phyloP scores from a whole-genome alignment of 2,329 filamentous ascomycete genomes.

The Colletotrichum scovillei region DNA sequence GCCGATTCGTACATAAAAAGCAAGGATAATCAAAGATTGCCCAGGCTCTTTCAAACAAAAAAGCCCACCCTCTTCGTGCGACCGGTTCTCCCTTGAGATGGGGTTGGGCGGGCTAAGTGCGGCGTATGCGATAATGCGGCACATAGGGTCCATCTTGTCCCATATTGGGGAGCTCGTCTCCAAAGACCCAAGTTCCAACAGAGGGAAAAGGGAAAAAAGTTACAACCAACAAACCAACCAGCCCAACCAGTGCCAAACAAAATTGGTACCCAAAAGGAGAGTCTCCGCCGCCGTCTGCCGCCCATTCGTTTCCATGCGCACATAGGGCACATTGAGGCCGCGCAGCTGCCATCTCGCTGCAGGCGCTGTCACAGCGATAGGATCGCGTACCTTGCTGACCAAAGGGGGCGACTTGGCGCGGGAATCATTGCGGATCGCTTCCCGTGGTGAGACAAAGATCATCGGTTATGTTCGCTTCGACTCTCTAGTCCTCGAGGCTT shows the following conservation, averaged over 20 bases:
- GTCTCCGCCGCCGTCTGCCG: neutral
- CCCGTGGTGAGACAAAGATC: slow-evolving; percentile 27
- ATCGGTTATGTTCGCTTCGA: neutral
- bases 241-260: neutral
- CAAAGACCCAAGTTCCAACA: neutral
- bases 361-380: neutral
- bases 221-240: neutral
- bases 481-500: no score
- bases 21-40: neutral
- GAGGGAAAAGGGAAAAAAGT: neutral
- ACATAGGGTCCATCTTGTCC: neutral
- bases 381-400: neutral
- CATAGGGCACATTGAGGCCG: neutral
- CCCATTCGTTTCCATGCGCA: neutral
- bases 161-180: slow-evolving; percentile 3
- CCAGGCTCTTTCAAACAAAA: neutral
- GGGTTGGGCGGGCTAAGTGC: neutral
- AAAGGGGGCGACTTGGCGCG: slow-evolving; percentile 1
- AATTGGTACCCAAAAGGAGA: neutral
- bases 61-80: neutral
- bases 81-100: neutral
- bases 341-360: slow-evolving; percentile 1
- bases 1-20: neutral
- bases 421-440: slow-evolving; percentile 17
- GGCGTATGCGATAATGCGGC: slow-evolving; percentile 1